These are phyloP conservation scores for Macrophomina pseudophaseolina DNA, from an alignment of 2,329 filamentous ascomycete species.

Conservation along the genomic window DNA sequence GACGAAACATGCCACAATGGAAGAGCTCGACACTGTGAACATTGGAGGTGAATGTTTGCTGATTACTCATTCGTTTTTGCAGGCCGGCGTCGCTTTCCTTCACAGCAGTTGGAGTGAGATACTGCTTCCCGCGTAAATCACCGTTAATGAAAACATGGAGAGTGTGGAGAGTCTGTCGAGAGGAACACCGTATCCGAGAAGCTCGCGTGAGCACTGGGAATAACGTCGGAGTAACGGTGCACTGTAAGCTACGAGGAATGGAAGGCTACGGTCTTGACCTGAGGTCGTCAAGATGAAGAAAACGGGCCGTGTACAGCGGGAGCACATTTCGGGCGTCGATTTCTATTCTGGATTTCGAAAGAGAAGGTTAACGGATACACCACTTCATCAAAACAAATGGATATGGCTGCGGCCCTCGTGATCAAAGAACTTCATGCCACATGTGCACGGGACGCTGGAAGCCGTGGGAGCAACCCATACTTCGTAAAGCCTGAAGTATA, in stretches of 20 bases:
- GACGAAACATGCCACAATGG: background rate
- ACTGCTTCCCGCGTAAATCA: constrained; percentile 53
- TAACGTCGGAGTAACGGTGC: background rate
- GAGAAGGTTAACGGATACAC: background rate
- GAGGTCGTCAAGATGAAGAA: background rate
- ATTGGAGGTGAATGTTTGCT: background rate
- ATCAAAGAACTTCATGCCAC: background rate
- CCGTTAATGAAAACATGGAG: background rate
- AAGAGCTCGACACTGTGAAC: background rate
- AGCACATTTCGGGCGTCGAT: constrained; percentile 6
- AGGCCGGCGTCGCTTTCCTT: constrained; percentile 59
- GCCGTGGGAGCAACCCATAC: too few species aligned
- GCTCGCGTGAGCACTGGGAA: too few species aligned
- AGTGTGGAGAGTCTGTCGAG: background rate
- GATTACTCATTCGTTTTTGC: background rate
- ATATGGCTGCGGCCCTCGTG: background rate
- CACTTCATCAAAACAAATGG: constrained; percentile 10
- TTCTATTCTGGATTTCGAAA: background rate
- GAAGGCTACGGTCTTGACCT: background rate
- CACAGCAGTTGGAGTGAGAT: constrained; percentile 60
- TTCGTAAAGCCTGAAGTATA: too few species aligned
- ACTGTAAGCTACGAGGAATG: constrained; percentile 12
- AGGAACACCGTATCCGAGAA: background rate
- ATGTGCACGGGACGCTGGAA: too few species aligned
- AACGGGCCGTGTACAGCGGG: constrained; percentile 12